phyloP scores from a whole-genome alignment of 1,284 basidiomycete genomes.

The Pyrrhoderma noxium region DNA sequence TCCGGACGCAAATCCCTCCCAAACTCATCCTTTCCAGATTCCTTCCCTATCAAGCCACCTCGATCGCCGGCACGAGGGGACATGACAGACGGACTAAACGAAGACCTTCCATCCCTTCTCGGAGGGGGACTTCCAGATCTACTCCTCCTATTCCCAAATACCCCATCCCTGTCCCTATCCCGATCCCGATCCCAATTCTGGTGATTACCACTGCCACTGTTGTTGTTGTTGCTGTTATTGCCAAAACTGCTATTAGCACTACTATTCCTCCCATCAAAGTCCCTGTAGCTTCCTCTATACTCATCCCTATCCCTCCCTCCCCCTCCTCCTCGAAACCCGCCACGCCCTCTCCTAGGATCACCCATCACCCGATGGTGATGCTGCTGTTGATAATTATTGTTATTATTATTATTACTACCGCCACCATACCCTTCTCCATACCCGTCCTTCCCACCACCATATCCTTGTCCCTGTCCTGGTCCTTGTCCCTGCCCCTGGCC shows the following conservation, averaged over 20 bases:
- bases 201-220: background rate
- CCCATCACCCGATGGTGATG: background rate
- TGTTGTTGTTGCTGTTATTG: background rate
- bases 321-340: slow-evolving; percentile 29
- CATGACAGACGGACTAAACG: slow-evolving; percentile 40
- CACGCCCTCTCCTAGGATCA: slow-evolving; percentile 21
- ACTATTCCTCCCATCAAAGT: slow-evolving; percentile 4
- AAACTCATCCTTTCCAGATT: slow-evolving; percentile 65
- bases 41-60: slow-evolving; percentile 4
- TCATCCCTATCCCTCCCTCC: slow-evolving; percentile 24
- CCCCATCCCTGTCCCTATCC: slow-evolving; percentile 1
- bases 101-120: slow-evolving; percentile 35
- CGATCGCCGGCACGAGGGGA: too few species aligned
- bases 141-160: slow-evolving; percentile 35
- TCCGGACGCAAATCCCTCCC: slow-evolving; percentile 64
- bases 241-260: background rate
- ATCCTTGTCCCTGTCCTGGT: too few species aligned
- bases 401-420: background rate
- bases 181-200: background rate
- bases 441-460: background rate
- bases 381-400: slow-evolving; percentile 24
- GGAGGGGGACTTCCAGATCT: slow-evolving; percentile 65
- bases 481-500: too few species aligned
- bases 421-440: slow-evolving; percentile 30
- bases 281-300: slow-evolving; percentile 7